Evolutionary conservation across 2,329 filamentous ascomycete genomes (phyloP).

Genomic region (Biscogniauxia sp.): DNA sequence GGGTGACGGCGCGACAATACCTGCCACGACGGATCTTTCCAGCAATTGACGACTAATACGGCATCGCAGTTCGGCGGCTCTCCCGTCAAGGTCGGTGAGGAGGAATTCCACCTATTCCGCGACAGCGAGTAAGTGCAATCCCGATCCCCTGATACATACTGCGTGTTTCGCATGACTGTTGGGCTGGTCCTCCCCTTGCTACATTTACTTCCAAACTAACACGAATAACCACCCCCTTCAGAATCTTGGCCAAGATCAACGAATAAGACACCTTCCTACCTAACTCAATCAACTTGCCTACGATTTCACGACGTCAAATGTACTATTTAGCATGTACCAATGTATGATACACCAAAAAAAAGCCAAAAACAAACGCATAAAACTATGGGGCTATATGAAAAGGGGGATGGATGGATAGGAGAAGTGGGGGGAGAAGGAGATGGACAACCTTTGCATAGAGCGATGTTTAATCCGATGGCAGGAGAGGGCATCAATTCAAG

Average conservation of each 20-base stretch:
- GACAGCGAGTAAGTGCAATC: conserved; percentile 81
- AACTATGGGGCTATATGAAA: neutral
- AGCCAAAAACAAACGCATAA: neutral
- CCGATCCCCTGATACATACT: neutral
- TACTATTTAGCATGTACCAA: conserved; percentile 21
- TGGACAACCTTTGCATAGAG: neutral
- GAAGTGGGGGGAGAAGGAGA: neutral
- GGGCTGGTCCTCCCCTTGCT: no score
- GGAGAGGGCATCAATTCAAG: neutral
- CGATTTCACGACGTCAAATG: conserved; percentile 29
- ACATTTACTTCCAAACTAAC: no score
- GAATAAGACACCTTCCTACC: conserved; percentile 60
- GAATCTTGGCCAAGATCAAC: conserved; percentile 98
- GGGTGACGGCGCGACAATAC: neutral
- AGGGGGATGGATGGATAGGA: conserved; percentile 10
- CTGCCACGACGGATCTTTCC: no score
- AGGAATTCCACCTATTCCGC: conserved; percentile 93
- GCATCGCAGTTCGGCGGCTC: conserved; percentile 77
- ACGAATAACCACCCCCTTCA: conserved; percentile 35
- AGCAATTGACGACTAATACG: conserved; percentile 8
- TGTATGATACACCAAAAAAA: conserved; percentile 24
- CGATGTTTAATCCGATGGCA: neutral
- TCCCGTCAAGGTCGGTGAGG: conserved; percentile 94
- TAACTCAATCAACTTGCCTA: neutral
- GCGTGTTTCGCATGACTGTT: no score